Base-by-base conservation (phyloP, 163 green algal species). In the Volvox carteri region DNA sequence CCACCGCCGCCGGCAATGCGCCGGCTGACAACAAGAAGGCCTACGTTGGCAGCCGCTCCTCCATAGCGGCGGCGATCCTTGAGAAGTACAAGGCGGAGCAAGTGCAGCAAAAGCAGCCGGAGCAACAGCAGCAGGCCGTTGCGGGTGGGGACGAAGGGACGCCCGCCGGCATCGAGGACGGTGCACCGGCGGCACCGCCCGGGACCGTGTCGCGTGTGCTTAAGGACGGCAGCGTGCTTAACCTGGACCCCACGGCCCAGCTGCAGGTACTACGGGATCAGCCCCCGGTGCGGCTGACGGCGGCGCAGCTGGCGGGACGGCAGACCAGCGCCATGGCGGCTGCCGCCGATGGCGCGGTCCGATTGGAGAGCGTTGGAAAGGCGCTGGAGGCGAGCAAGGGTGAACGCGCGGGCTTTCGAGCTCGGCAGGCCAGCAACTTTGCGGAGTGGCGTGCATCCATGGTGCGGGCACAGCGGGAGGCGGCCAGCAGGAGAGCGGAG, bases 351-450 rank as follows among this genome's bases (percentile, higher is more conserved):
- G 83, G 83, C 39, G 83, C 68, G 35, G 67, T 67, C 18, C 83
- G 83, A 25, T 37, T 88, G 50, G 67, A 75, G 9, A 54, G 50
- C 4, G 83, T 88, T 46, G 50, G 35, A n/a, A 74, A 74, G 48
- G 50, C 83, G 19, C 37, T 88, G 68, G 68, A 88, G 83, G 67
- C 83, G 28, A 88, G 68, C 68, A 88, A 88, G 83, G 83, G 83
- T 25, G 83, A 88, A 37, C 67, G 83, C 0, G 83, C 83, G 83
- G 50, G 83, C 68, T 88, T 88, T 67, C 39, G n/a, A 18, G 48
- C 70, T 18, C 48, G 68, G 37, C 83, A 88, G 48, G 83, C 68
- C 1, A 88, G 52, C 50, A 81, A 35, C 50, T 88, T 88, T 46
- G 83, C 83, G 23, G 83, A 88, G 83, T 88, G 83, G 83, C 83